Conservation (phyloP, 306 rosid species). For the Neltuma alba region DNA sequence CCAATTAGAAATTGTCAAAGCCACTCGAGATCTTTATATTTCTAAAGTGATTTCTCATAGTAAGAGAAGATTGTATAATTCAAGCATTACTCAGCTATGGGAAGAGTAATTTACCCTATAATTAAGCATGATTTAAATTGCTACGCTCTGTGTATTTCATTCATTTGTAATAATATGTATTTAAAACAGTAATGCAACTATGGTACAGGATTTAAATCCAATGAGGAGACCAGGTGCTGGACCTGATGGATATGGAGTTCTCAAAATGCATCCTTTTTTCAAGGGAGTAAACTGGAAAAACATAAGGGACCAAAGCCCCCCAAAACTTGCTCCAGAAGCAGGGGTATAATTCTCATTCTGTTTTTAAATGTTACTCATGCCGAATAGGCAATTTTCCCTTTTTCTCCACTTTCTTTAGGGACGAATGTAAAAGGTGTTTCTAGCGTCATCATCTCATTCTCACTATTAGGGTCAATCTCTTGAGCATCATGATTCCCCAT, state of each 20-base stretch:
- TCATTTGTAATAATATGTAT: conserved; percentile 27
- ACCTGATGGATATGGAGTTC: conserved; percentile 72
- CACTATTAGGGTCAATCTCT: conserved; percentile 55
- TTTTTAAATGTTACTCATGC: conserved; percentile 26
- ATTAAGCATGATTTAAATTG: conserved; percentile 26
- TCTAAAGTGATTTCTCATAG: too few species aligned
- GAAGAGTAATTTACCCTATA: not conserved
- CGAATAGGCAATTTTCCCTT: conserved; percentile 26
- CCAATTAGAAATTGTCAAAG: not conserved
- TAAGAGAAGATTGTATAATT: too few species aligned
- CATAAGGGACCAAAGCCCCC: conserved; percentile 66
- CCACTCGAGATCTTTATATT: not conserved
- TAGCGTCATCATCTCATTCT: conserved; percentile 1
- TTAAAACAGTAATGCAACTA: conserved; percentile 11
- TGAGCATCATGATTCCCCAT: conserved; percentile 62
- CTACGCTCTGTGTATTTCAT: conserved; percentile 1
- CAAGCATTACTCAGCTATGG: not conserved
- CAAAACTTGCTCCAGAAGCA: conserved; percentile 76
- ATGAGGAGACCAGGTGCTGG: conserved; percentile 92
- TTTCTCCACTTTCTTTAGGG: conserved; percentile 19
- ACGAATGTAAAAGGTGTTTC: conserved; percentile 10
- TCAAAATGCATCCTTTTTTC: conserved; percentile 87
- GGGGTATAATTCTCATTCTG: conserved; percentile 50
- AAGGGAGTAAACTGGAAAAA: conserved; percentile 81
- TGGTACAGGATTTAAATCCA: conserved; percentile 87